Conservation (phyloP, 1,139 yeast genomes). For the Geotrichum klebahnii region DNA sequence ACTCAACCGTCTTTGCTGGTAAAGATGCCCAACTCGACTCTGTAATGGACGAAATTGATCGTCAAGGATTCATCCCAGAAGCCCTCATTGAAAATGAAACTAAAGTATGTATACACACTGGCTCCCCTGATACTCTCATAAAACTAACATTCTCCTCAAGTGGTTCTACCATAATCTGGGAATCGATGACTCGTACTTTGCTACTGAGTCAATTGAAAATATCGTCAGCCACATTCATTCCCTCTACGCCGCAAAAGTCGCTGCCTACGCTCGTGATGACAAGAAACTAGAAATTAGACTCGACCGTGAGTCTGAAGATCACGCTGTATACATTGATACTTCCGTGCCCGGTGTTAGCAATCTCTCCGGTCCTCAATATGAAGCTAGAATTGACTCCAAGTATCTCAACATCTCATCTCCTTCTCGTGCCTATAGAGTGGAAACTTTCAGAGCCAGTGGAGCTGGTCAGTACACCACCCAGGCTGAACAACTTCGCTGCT, state of each 20-base stretch:
- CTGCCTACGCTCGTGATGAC: slow-evolving; percentile 66
- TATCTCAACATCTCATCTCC: slow-evolving; percentile 62
- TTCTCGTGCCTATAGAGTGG: slow-evolving; percentile 61
- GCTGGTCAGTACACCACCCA: slow-evolving; percentile 38
- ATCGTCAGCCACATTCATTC: slow-evolving; percentile 81
- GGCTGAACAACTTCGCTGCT: slow-evolving; percentile 62
- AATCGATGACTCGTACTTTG: slow-evolving; percentile 85
- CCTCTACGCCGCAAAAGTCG: slow-evolving; percentile 86
- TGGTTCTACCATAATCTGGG: slow-evolving; percentile 90
- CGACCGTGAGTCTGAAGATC: slow-evolving; percentile 72
- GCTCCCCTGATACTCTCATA: neutral
- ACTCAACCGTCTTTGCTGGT: slow-evolving; percentile 70
- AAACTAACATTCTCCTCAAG: slow-evolving; percentile 26
- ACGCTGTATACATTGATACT: slow-evolving; percentile 88
- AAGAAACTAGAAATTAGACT: slow-evolving; percentile 63
- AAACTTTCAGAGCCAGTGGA: slow-evolving; percentile 73
- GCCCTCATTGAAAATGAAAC: slow-evolving; percentile 79
- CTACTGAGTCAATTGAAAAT: slow-evolving; percentile 73
- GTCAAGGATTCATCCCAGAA: slow-evolving; percentile 87
- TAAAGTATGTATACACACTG: slow-evolving; percentile 35
- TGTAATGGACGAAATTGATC: slow-evolving; percentile 77
- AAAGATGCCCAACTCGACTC: slow-evolving; percentile 75
- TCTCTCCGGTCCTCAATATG: slow-evolving; percentile 41
- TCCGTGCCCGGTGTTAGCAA: slow-evolving; percentile 44
- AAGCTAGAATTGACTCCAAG: slow-evolving; percentile 68